Percentiles rank a stretch among this genome's conserved stretches.
These are phyloP conservation scores for Penicillium paneum DNA, from an alignment of 2,329 filamentous ascomycete species.

Conservation along the genomic window DNA sequence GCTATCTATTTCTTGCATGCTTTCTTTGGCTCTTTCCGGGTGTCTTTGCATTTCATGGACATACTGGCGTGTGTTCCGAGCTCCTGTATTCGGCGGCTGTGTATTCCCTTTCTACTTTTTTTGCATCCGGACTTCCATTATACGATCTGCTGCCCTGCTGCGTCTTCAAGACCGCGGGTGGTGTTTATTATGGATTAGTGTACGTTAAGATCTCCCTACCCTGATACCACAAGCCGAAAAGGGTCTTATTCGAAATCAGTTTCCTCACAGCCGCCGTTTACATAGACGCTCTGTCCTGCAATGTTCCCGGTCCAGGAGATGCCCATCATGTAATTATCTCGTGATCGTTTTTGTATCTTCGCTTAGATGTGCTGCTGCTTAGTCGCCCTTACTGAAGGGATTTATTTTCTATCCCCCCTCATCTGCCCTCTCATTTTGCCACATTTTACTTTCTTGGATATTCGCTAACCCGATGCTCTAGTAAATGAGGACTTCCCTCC, in stretches of 20 bases:
- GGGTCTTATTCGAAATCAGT: slow-evolving; percentile 46
- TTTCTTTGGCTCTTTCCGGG: slow-evolving; percentile 27
- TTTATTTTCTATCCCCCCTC: neutral
- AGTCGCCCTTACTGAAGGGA: neutral
- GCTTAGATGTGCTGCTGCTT: slow-evolving; percentile 12
- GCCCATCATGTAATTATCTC: slow-evolving; percentile 37
- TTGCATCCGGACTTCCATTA: slow-evolving; percentile 39
- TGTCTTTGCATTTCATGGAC: slow-evolving; percentile 36
- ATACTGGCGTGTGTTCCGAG: slow-evolving; percentile 33
- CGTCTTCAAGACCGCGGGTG: slow-evolving; percentile 34
- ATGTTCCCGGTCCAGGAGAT: slow-evolving; percentile 27
- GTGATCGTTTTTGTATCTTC: slow-evolving; percentile 29
- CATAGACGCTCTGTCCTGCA: slow-evolving; percentile 38
- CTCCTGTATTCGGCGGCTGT: slow-evolving; percentile 30
- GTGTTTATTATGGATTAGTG: slow-evolving; percentile 42
- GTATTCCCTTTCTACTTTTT: slow-evolving; percentile 23
- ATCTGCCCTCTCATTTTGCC: slow-evolving; percentile 10
- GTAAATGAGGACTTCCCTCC: slow-evolving; percentile 50
- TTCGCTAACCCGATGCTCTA: slow-evolving; percentile 33
- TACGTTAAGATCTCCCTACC: slow-evolving; percentile 51
- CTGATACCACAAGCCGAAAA: slow-evolving; percentile 40
- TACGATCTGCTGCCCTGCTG: slow-evolving; percentile 31
- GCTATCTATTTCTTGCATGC: slow-evolving; percentile 19
- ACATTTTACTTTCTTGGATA: slow-evolving; percentile 8
- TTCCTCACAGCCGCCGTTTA: slow-evolving; percentile 45